Percentiles rank a stretch among this genome's conserved stretches.
These are phyloP conservation scores for Aureobasidium uvarum DNA, from an alignment of 2,329 filamentous ascomycete species.

Conservation along the genomic window DNA sequence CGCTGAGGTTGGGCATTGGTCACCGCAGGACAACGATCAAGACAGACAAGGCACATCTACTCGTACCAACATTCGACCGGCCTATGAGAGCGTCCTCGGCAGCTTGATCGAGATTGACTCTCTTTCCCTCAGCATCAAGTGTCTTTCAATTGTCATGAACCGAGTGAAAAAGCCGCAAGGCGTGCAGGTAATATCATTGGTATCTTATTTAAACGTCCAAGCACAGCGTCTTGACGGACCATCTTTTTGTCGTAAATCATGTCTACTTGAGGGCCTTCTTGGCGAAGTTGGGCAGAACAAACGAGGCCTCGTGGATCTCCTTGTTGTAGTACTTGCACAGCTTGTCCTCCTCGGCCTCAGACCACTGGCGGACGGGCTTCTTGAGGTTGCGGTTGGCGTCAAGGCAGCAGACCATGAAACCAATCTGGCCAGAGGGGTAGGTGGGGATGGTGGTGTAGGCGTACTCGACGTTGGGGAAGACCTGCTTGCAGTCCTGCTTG, in stretches of 20 bases:
- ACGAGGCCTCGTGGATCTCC: constrained; percentile 92
- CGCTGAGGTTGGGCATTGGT: neutral
- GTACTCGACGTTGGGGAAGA: constrained; percentile 98
- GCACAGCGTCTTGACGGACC: constrained; percentile 17
- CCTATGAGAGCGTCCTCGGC: neutral
- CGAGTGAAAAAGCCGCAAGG: constrained; percentile 16
- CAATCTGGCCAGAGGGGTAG: constrained; percentile 98
- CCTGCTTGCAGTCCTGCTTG: constrained; percentile 93
- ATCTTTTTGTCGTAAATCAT: constrained; percentile 16
- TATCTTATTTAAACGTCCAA: constrained; percentile 24
- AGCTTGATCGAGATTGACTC: neutral
- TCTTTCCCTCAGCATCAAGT: neutral
- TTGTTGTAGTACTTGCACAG: constrained; percentile 97
- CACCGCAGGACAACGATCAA: neutral
- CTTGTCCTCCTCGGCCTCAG: constrained; percentile 83
- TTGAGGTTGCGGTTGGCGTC: constrained; percentile 79
- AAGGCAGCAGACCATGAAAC: constrained; percentile 99
- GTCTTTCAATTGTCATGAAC: neutral
- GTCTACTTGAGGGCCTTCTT: constrained; percentile 62
- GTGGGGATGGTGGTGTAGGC: constrained; percentile 99
- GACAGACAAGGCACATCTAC: neutral
- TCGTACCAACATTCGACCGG: neutral
- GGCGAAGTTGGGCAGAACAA: constrained; percentile 90
- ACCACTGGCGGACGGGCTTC: constrained; percentile 79
- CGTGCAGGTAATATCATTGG: constrained; percentile 23